These are phyloP conservation scores for Pythium dissotocum DNA, from an alignment of 352 stramenopile genomes.

Conservation along the genomic window DNA sequence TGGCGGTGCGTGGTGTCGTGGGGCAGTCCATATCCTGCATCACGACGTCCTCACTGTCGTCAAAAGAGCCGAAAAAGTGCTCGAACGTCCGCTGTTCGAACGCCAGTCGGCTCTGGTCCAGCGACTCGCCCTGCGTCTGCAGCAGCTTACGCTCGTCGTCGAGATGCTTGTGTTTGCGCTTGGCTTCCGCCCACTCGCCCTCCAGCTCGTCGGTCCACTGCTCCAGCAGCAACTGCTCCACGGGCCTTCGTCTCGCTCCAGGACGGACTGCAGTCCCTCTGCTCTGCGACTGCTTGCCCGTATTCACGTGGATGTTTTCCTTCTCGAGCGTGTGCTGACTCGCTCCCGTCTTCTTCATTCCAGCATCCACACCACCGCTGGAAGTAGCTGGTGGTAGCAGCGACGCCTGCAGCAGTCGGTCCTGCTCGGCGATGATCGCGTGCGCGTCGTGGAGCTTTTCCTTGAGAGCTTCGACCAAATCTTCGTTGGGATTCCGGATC, in stretches of 20 bases:
- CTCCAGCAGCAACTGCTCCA: conserved; percentile 25
- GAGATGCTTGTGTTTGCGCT: conserved; percentile 20
- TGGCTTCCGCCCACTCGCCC: conserved; percentile 18
- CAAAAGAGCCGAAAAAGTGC: conserved; percentile 24
- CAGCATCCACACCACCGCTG: not conserved
- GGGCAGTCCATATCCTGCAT: conserved; percentile 25
- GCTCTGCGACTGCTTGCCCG: conserved; percentile 9
- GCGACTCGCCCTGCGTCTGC: conserved; percentile 13
- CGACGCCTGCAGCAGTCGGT: conserved; percentile 70
- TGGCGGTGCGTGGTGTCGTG: conserved; percentile 22
- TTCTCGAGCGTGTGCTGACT: conserved; percentile 10
- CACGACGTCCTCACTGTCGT: conserved; percentile 13
- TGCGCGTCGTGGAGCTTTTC: conserved; percentile 68
- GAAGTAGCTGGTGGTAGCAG: conserved; percentile 19
- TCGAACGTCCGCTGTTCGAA: conserved; percentile 27
- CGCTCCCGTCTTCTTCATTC: not conserved
- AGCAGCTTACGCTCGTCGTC: conserved; percentile 20
- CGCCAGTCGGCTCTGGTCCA: conserved; percentile 24
- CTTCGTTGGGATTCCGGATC: conserved; percentile 18
- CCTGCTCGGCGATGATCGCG: conserved; percentile 63
- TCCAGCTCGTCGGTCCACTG: conserved; percentile 26
- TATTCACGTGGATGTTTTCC: conserved; percentile 31
- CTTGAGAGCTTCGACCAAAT: conserved; percentile 43
- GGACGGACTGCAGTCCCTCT: not conserved
- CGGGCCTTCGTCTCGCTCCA: not conserved